These are phyloP conservation scores for Starmera amethionina DNA, from an alignment of 805 yeast species.

Conservation along the genomic window DNA sequence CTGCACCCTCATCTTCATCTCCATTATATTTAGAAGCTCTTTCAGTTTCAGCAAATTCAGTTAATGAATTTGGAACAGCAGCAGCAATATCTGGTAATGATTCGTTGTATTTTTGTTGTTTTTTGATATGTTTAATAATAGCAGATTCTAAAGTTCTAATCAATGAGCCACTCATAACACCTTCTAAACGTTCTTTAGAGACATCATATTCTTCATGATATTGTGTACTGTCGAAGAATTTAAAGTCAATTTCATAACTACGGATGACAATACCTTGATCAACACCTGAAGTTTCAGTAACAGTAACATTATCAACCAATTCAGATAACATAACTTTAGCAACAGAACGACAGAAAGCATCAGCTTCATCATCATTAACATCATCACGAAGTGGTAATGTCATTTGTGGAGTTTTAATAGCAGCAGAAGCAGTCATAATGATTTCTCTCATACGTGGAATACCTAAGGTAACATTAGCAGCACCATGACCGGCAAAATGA, in stretches of 20 bases:
- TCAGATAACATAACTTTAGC: constrained; percentile 81
- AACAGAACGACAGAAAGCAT: constrained; percentile 84
- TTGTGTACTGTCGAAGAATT: constrained; percentile 67
- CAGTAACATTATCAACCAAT: constrained; percentile 75
- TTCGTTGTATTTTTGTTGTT: constrained; percentile 53
- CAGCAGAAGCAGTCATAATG: constrained; percentile 96
- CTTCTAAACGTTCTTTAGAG: constrained; percentile 66
- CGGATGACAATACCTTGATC: constrained; percentile 40
- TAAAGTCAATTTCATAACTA: constrained; percentile 64
- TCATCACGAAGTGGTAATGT: constrained; percentile 74
- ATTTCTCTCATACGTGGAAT: constrained; percentile 99
- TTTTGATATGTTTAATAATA: constrained; percentile 72
- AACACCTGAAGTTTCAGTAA: constrained; percentile 79
- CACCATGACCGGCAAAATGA: constrained; percentile 99
- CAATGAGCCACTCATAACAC: constrained; percentile 55
- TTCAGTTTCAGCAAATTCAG: constrained; percentile 29
- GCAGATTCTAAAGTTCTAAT: constrained; percentile 60
- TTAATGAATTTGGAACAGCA: constrained; percentile 53
- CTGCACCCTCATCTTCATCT: constrained; percentile 48
- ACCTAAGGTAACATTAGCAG: constrained; percentile 98
- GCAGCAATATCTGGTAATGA: constrained; percentile 56
- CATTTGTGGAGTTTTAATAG: constrained; percentile 99
- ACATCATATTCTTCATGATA: constrained; percentile 87
- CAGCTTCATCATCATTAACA: constrained; percentile 81
- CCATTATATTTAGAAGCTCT: constrained; percentile 24